Conservation (phyloP, 805 yeast genomes). For the Zygotorulaspora chibaensis region DNA sequence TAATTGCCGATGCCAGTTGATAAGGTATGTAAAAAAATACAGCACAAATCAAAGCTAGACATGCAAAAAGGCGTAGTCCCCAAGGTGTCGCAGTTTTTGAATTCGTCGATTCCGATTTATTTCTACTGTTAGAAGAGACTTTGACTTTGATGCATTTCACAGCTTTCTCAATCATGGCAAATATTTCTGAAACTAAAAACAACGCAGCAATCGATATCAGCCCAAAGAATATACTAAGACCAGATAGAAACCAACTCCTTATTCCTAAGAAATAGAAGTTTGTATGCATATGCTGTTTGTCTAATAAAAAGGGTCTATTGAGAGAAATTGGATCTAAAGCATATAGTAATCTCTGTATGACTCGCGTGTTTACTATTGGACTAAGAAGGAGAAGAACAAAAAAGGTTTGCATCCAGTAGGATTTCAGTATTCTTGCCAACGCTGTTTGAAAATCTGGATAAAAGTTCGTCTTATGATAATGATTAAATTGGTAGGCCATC, state of each 20-base stretch:
- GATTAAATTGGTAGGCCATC: conserved; percentile 50
- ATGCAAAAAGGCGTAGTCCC: conserved; percentile 24
- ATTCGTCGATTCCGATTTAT: not conserved
- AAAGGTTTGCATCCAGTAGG: conserved; percentile 27
- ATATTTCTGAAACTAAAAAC: conserved; percentile 5
- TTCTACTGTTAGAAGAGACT: not conserved
- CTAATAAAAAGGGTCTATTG: conserved; percentile 43
- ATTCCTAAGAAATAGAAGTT: conserved; percentile 68
- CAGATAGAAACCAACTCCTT: conserved; percentile 50
- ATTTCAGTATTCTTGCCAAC: conserved; percentile 36
- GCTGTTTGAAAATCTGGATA: conserved; percentile 48
- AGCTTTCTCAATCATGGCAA: conserved; percentile 3
- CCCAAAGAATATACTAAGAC: conserved; percentile 55
- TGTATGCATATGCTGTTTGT: conserved; percentile 35
- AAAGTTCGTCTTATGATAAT: conserved; percentile 37
- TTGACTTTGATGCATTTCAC: not conserved
- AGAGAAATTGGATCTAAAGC: conserved; percentile 52
- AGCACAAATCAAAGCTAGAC: conserved; percentile 38
- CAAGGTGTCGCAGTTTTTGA: not conserved
- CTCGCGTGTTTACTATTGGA: conserved; percentile 32
- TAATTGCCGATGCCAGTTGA: conserved; percentile 68
- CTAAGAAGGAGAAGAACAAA: conserved; percentile 36
- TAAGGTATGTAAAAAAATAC: conserved; percentile 71
- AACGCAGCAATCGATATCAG: conserved; percentile 25
- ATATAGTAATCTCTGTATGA: conserved; percentile 40